Base-by-base conservation (phyloP, 305 asterid genomes). In the Solanum hybrid region DNA sequence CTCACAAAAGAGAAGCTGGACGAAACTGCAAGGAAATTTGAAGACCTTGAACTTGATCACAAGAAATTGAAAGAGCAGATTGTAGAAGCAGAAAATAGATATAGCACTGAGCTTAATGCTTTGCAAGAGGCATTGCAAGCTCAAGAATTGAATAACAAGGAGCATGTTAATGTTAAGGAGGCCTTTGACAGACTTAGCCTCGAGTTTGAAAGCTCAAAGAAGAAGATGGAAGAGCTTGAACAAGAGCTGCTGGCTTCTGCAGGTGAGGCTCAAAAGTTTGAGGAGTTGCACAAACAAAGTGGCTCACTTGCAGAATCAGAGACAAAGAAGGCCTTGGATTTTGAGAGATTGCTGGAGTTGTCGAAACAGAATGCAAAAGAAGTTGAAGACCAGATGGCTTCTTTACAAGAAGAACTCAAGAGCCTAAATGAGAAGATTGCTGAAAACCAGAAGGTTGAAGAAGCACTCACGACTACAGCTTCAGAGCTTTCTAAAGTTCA, bases 231-330 rank as follows among this genome's bases (percentile, higher is more conserved):
- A 76, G 98, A 93, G 91, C 96, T 96, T 37, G 94, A 95, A 91
- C 92, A 86, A 4, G 89, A 94, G 91, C 89, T 97, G 89, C 89
- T 92, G 79, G 90, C 42, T 76, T 94, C 98, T 32, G 90, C 91
- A 10, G 91, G 77, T 38, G 98, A 95, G 89, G 95, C 96, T 5
- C 91, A 79, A 36, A 97, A 95, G 86, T 95, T 89, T 64, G 98
- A 97, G 93, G 98, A 95, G 90, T 89, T 96, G 93, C 99, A 96
- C 90, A 95, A 92, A 90, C 92, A 94, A 88, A 97, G 97, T 72
- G 95, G 94, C 37, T 87, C 92, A 71, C 93, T 91, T 90, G 98
- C 95, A 20, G 99, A 95, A 90, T 92, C 95, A 10, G 98, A 96
- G 94, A 90, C 94, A 3, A 93, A 92, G 88, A 95, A 91, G 90